phyloP scores from a whole-genome alignment of 1,284 basidiomycete genomes.

The Apiotrichum gracile region DNA sequence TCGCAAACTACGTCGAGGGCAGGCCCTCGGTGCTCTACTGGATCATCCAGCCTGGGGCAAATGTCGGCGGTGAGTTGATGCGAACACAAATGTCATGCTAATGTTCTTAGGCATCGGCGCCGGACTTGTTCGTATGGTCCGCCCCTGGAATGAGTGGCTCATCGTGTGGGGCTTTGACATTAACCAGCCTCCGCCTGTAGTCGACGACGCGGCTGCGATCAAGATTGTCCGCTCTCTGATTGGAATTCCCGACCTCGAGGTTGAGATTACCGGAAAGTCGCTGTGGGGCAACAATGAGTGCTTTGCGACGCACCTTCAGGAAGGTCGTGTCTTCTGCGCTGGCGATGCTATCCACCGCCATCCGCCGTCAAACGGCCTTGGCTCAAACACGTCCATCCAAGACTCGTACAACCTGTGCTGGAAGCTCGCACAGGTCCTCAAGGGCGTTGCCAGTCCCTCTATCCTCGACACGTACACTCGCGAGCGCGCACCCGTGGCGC shows the following conservation, averaged over 20 bases:
- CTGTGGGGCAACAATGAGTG: slow-evolving; percentile 17
- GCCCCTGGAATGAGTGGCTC: slow-evolving; percentile 18
- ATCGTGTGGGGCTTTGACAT: slow-evolving; percentile 15
- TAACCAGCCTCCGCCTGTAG: slow-evolving; percentile 4
- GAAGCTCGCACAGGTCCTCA: slow-evolving; percentile 11
- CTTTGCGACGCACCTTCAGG: slow-evolving; percentile 11
- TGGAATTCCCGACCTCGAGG: slow-evolving; percentile 14
- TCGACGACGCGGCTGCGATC: slow-evolving; percentile 7
- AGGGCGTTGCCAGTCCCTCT: slow-evolving; percentile 5
- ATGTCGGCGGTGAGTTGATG: too few species aligned
- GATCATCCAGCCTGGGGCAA: slow-evolving; percentile 16
- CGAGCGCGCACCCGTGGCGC: slow-evolving; percentile 14
- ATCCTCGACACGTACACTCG: slow-evolving; percentile 10
- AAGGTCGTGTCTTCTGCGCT: slow-evolving; percentile 13
- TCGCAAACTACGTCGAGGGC: slow-evolving; percentile 3
- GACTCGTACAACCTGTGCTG: slow-evolving; percentile 16
- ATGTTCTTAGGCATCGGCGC: slow-evolving; percentile 16
- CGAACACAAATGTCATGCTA: too few species aligned
- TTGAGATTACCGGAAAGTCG: slow-evolving; percentile 15
- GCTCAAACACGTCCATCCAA: slow-evolving; percentile 17
- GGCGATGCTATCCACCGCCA: slow-evolving; percentile 17
- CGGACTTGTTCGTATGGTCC: slow-evolving; percentile 15
- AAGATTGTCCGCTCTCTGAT: slow-evolving; percentile 11
- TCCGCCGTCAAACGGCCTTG: slow-evolving; percentile 15
- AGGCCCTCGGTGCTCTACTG: slow-evolving; percentile 15